A percentile compares a stretch with the other conserved stretches of the same genome.
phyloP scores from a whole-genome alignment of 2,329 filamentous ascomycete species.

The Ampelomyces quisqualis region DNA sequence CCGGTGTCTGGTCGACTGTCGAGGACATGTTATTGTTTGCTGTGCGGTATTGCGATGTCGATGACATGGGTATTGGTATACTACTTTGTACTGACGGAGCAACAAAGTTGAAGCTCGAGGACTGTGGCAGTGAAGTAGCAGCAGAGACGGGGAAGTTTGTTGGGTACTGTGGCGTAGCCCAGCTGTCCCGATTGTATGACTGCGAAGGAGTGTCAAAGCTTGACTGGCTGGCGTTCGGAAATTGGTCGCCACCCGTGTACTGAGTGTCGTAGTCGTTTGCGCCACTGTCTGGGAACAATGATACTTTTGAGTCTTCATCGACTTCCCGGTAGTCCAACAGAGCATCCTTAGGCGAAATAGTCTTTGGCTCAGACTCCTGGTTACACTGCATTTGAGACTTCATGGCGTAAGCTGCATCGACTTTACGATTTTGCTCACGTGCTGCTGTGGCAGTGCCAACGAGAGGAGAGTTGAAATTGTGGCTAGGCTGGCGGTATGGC shows the following conservation, averaged over 20 bases:
- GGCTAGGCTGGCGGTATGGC: slow-evolving; percentile 49
- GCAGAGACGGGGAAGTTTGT: slow-evolving; percentile 37
- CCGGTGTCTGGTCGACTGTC: slow-evolving; percentile 50
- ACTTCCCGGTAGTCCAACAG: slow-evolving; percentile 79
- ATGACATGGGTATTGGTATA: slow-evolving; percentile 38
- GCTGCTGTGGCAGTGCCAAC: slow-evolving; percentile 60
- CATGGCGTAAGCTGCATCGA: slow-evolving; percentile 54
- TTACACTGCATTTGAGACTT: slow-evolving; percentile 43
- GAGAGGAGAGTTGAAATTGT: slow-evolving; percentile 45
- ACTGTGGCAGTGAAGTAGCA: slow-evolving; percentile 30
- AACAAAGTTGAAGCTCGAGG: slow-evolving; percentile 50
- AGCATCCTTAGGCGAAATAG: slow-evolving; percentile 93
- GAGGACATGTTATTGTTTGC: slow-evolving; percentile 31
- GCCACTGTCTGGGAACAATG: slow-evolving; percentile 69
- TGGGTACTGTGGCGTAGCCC: slow-evolving; percentile 40
- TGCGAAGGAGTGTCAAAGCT: slow-evolving; percentile 39
- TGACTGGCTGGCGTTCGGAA: slow-evolving; percentile 39
- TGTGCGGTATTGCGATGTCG: slow-evolving; percentile 40
- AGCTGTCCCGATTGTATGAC: slow-evolving; percentile 38
- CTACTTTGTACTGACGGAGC: slow-evolving; percentile 44
- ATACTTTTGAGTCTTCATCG: slow-evolving; percentile 68
- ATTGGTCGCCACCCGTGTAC: slow-evolving; percentile 48
- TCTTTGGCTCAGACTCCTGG: slow-evolving; percentile 61
- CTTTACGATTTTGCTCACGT: slow-evolving; percentile 63
- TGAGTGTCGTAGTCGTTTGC: slow-evolving; percentile 53